Conservation (phyloP, 2,329 filamentous ascomycete species). For the Verticillium isaacii region DNA sequence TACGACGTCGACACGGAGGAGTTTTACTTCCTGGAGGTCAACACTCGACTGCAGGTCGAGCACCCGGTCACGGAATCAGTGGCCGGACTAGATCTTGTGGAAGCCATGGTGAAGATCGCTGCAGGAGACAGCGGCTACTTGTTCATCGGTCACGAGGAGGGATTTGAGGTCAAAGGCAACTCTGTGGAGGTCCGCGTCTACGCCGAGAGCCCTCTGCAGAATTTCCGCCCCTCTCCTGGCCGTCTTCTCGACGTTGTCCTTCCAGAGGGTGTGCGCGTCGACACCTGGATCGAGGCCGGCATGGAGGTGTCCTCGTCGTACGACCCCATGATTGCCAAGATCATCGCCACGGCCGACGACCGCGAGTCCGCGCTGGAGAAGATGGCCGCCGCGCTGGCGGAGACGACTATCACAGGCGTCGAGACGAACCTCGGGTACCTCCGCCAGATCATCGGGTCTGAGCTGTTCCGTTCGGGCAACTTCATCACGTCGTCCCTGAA, state of each 20-base stretch:
- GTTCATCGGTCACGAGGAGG: constrained; percentile 1
- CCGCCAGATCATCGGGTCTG: constrained; percentile 20
- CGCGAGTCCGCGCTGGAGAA: constrained; percentile 60
- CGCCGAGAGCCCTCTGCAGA: constrained; percentile 60
- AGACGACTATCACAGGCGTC: constrained; percentile 27
- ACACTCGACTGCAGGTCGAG: constrained; percentile 45
- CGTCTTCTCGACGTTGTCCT: constrained; percentile 58
- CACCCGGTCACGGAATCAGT: constrained; percentile 36
- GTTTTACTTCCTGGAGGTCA: constrained; percentile 45
- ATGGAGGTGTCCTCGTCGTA: constrained; percentile 71
- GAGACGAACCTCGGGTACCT: constrained; percentile 30
- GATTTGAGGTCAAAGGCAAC: constrained; percentile 49
- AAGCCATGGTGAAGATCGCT: constrained; percentile 19
- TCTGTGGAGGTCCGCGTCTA: constrained; percentile 71
- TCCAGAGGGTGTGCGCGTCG: constrained; percentile 56
- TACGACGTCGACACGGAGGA: constrained; percentile 28
- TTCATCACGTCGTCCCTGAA: constrained; percentile 29
- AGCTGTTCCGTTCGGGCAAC: constrained; percentile 19
- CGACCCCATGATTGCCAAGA: constrained; percentile 72
- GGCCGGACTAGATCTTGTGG: constrained; percentile 31
- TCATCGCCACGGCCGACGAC: constrained; percentile 60
- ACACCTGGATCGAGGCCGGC: constrained; percentile 65
- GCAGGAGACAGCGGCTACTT: constrained; percentile 39
- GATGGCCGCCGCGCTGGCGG: constrained; percentile 54
- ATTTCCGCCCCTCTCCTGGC: constrained; percentile 66